phyloP scores from a whole-genome alignment of 768 basidiomycete genomes.

The Podaxis carcinomalis region DNA sequence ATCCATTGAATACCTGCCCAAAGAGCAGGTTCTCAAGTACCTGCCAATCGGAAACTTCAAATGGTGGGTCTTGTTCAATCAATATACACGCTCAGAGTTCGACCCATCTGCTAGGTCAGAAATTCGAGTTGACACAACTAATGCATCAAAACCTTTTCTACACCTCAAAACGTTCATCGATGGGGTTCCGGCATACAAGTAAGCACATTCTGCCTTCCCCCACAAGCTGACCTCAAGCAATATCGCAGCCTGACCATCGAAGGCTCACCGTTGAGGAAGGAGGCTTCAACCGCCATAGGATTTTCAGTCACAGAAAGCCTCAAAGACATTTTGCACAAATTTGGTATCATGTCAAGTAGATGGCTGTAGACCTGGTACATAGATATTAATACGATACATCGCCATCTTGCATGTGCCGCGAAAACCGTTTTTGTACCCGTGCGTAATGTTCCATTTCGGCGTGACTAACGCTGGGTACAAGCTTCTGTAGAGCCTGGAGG shows the following conservation, averaged over 20 bases:
- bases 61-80: slow-evolving; percentile 36
- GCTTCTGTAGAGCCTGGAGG: slow-evolving; percentile 58
- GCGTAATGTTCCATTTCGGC: slow-evolving; percentile 85
- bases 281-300: slow-evolving; percentile 39
- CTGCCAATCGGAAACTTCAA: slow-evolving; percentile 64
- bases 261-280: slow-evolving; percentile 43
- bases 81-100: neutral
- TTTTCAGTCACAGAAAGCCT: slow-evolving; percentile 44
- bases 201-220: slow-evolving; percentile 15
- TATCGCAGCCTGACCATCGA: slow-evolving; percentile 38
- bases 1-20: slow-evolving; percentile 36
- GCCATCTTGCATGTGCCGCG: slow-evolving; percentile 22
- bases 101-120: slow-evolving; percentile 41
- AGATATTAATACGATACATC: neutral
- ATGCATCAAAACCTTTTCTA: slow-evolving; percentile 45
- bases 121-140: slow-evolving; percentile 65
- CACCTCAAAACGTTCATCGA: slow-evolving; percentile 58
- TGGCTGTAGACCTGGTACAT: slow-evolving; percentile 43
- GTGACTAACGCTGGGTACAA: slow-evolving; percentile 80
- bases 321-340: slow-evolving; percentile 49
- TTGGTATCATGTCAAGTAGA: slow-evolving; percentile 48
- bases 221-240: neutral
- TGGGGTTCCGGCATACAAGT: slow-evolving; percentile 52
- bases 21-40: slow-evolving; percentile 54
- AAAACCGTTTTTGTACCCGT: slow-evolving; percentile 66